Evolutionary conservation across 495 filamentous ascomycete genomes (phyloP).

Genomic region (Neurospora sp.): DNA sequence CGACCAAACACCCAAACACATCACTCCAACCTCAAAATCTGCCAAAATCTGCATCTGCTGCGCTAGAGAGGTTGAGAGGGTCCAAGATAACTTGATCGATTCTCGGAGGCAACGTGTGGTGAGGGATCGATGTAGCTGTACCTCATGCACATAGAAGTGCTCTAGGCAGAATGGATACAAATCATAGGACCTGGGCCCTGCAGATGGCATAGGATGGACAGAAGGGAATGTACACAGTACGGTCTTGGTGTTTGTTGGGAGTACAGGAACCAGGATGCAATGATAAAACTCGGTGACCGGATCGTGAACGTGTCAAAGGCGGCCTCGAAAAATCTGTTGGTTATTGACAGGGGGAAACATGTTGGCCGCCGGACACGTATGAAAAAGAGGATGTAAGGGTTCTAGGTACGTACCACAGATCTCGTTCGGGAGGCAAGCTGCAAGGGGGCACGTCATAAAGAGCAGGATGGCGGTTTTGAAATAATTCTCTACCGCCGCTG

Average conservation of each 20-base stretch:
- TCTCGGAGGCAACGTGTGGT: not conserved
- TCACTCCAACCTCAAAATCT: not conserved
- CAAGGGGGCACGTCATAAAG: not conserved
- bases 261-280: not conserved
- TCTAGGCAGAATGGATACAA: not conserved
- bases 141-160: not conserved
- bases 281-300: not conserved
- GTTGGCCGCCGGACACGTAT: not conserved
- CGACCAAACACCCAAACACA: not conserved
- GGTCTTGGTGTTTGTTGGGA: not conserved
- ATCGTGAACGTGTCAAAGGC: not conserved
- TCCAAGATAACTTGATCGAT: not conserved
- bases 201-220: not conserved
- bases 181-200: not conserved
- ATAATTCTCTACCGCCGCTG: not conserved
- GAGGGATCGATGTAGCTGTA: not conserved
- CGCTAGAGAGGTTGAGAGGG: not conserved
- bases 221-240: not conserved
- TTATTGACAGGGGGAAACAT: not conserved
- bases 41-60: not conserved
- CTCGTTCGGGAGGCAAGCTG: not conserved
- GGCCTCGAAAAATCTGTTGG: not conserved
- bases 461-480: not conserved
- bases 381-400: not conserved
- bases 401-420: not conserved